Base-by-base conservation (phyloP, 768 basidiomycete genomes). In the Leccinum boreale region DNA sequence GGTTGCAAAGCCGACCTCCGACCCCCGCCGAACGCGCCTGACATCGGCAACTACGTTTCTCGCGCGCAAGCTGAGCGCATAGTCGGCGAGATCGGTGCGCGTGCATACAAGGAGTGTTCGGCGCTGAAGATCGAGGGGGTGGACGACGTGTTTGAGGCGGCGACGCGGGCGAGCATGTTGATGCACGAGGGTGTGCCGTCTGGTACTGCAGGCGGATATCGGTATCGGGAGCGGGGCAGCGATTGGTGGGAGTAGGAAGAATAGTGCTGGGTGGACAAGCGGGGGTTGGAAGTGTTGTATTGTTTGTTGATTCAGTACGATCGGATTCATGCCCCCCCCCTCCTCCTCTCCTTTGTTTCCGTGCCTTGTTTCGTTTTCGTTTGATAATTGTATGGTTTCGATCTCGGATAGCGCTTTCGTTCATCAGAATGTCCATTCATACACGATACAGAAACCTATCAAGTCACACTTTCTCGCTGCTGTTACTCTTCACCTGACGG, bases 71-170 rank as follows among this genome's bases (percentile, higher is more conserved):
- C 90, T 24, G 89, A 94, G 76, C 81, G 83, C 35, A 89, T 92
- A 19, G 92, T 94, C 3, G 77, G 79, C 35, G 80, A 78, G 36
- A 98, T 98, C 60, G 94, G 95, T 26, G 96, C 96, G 28, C 84
- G 92, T 26, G 89, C 86, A 44, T 98, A 97, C 79, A 94, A 93
- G 71, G 96, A 98, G 72, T 96, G 94, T 66, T 92, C 90, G 10
- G 90, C 94, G 26, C 78, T 95, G 51, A 89, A 86, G 75, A 90
- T 92, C 54, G 87, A 91, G 75, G 94, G 94, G 55, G 94, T 96
- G 14, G 96, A 98, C 73, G 92, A 97, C 65, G 92, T 98, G 49
- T 99, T 98, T 65, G 97, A 99, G 77, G 90, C 92, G 0, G 97
- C 97, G 35, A 98, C 97, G 11, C 80, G n/a, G 96, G 94, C 93